Evolutionary conservation across 306 rosid genomes (phyloP).

Genomic region (Canavalia gladiata): DNA sequence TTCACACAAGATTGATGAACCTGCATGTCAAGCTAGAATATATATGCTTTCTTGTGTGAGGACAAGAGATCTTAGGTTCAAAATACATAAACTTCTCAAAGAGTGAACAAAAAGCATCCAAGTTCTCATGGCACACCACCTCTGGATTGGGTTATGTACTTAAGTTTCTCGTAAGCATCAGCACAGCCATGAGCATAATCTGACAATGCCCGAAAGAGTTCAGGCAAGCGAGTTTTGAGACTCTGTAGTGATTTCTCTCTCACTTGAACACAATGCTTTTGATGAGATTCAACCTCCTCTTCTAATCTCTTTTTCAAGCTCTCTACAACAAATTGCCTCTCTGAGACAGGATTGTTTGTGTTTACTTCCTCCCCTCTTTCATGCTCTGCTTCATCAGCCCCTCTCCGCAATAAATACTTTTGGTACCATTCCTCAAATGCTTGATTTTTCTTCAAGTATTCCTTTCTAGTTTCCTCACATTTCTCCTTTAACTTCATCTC

Average conservation of each 20-base stretch:
- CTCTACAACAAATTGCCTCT: slow-evolving; percentile 71
- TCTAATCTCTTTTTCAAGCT: slow-evolving; percentile 81
- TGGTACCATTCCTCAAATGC: slow-evolving; percentile 83
- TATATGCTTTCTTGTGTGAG: slow-evolving; percentile 48
- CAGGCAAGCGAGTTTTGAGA: slow-evolving; percentile 83
- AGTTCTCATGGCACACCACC: slow-evolving; percentile 51
- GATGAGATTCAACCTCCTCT: slow-evolving; percentile 75
- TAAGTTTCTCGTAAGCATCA: slow-evolving; percentile 68
- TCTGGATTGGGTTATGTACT: slow-evolving; percentile 52
- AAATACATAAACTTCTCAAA: slow-evolving; percentile 42
- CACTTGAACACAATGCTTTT: slow-evolving; percentile 73
- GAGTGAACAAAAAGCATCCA: slow-evolving; percentile 31
- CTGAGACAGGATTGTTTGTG: slow-evolving; percentile 64
- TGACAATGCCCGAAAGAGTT: slow-evolving; percentile 75
- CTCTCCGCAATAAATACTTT: slow-evolving; percentile 63
- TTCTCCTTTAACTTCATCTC: slow-evolving; percentile 85
- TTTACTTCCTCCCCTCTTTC: slow-evolving; percentile 74
- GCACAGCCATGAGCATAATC: slow-evolving; percentile 68
- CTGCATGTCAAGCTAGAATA: slow-evolving; percentile 42
- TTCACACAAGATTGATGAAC: slow-evolving; percentile 53
- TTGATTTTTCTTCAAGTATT: slow-evolving; percentile 65
- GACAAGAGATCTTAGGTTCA: slow-evolving; percentile 21
- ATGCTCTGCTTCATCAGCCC: slow-evolving; percentile 58
- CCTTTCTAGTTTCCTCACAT: slow-evolving; percentile 75
- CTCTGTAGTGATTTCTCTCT: slow-evolving; percentile 80